These are phyloP conservation scores for Nemania diffusa DNA, from an alignment of 2,329 filamentous ascomycete genomes.

Conservation along the genomic window DNA sequence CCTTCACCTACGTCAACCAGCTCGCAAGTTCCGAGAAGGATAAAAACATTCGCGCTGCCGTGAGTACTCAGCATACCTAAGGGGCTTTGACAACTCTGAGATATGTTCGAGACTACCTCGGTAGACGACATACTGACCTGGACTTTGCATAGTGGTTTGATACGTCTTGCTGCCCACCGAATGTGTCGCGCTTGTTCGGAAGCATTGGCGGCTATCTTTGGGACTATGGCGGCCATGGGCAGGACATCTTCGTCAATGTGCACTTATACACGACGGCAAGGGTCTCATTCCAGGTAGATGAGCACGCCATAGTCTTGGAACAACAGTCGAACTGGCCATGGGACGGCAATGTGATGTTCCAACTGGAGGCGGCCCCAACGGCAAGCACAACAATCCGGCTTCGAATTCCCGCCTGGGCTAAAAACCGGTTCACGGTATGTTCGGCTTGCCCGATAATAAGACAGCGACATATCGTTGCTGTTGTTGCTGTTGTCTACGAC, in stretches of 20 bases:
- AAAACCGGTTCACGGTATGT: constrained; percentile 44
- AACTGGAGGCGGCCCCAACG: constrained; percentile 49
- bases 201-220: constrained; percentile 67
- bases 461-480: constrained; percentile 14
- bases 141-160: constrained; percentile 61
- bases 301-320: constrained; percentile 53
- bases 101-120: too few relatives aligned
- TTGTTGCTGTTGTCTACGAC: not conserved
- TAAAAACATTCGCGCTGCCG: constrained; percentile 59
- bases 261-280: constrained; percentile 66
- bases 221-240: constrained; percentile 51
- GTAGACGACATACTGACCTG: constrained; percentile 9
- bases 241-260: constrained; percentile 58
- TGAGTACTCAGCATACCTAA: constrained; percentile 21
- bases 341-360: constrained; percentile 62
- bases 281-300: constrained; percentile 53
- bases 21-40: constrained; percentile 64
- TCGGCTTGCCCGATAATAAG: not conserved
- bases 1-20: constrained; percentile 72
- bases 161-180: constrained; percentile 70
- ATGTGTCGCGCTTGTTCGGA: constrained; percentile 65
- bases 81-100: too few relatives aligned
- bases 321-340: constrained; percentile 68
- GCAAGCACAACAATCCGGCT: constrained; percentile 57
- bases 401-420: constrained; percentile 65